phyloP scores from a whole-genome alignment of 257 asterid genomes.

The Solanum medicagineum region DNA sequence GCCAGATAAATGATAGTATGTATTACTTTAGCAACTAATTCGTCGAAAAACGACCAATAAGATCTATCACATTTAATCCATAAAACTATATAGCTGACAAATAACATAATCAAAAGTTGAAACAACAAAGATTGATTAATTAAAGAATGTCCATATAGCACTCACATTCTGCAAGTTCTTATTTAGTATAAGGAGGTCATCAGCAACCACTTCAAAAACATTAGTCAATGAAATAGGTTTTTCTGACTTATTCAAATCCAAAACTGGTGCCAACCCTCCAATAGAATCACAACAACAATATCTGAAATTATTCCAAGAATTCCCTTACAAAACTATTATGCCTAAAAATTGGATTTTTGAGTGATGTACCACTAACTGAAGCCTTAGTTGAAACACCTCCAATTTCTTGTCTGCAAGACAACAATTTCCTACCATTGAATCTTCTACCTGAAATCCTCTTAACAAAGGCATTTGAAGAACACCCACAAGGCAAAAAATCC shows the following conservation, averaged over 20 bases:
- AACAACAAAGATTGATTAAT: neutral
- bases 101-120: neutral
- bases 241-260: constrained; percentile 36
- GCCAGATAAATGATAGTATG: neutral
- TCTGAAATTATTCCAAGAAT: neutral
- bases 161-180: constrained; percentile 79
- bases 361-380: constrained; percentile 42
- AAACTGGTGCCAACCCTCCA: constrained; percentile 39
- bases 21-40: neutral
- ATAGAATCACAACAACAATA: constrained; percentile 1
- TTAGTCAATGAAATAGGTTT: constrained; percentile 33
- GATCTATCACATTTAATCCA: neutral
- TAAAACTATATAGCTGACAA: neutral
- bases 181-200: constrained; percentile 60
- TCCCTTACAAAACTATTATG: neutral
- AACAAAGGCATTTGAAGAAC: constrained; percentile 52
- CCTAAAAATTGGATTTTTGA: neutral
- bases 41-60: neutral
- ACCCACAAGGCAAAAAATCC: constrained; percentile 55
- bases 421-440: constrained; percentile 26
- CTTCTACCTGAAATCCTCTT: constrained; percentile 29
- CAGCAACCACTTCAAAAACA: constrained; percentile 75
- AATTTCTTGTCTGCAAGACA: constrained; percentile 36
- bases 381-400: constrained; percentile 54
- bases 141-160: neutral